Base-by-base conservation (phyloP, 495 filamentous ascomycete genomes). In the Ramalina intermedia region DNA sequence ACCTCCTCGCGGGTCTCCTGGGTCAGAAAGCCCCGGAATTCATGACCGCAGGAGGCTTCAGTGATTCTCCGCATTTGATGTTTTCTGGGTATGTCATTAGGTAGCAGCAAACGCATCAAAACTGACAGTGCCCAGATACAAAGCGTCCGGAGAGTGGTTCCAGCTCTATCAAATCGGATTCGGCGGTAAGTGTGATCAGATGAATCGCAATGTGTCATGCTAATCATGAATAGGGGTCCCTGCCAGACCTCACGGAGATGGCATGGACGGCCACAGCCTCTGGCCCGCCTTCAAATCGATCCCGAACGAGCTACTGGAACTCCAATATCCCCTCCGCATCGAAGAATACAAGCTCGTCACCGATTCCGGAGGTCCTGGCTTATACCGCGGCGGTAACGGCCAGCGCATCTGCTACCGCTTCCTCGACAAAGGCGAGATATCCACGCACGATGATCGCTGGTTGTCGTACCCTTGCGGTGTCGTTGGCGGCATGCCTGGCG, bases 231-330 rank as follows among this genome's bases (percentile, higher is more conserved):
- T 29, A 45, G 43, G 43, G 11, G 50, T 74, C 2, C 71, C 71
- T 6, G 71, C 70, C 0, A 59, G 69, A 4, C 63, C 67, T 2
- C 69, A 66, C 12, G 69, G 71, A 14, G 70, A 74, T 41, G 70
- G 70, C 2, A 67, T 66, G 2, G 71, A 74, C 53, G 72, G 70
- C 35, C 69, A 74, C 49, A 73, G 69, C 46, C 60, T 74, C 14
- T 74, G 72, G 61, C 69, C 71, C 0, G 71, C 69, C 0, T 72
- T 74, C 60, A 74, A 74, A 49, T 68, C 66, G 3, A 71, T 71
- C 29, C 70, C 70, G 1, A 70, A 69, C 0, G 71, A 74, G 50
- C 67, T 62, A 36, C 69, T 74, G 41, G 71, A 74, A 49, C 57
- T 71, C 1, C 69, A 74, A 40, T 73, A 69, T 44, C 70, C 70